Evolutionary conservation across 371 early-diverging fungal species (phyloP), one percentile per base, ranked within the genome.

Genomic region (Mucor sp.): DNA sequence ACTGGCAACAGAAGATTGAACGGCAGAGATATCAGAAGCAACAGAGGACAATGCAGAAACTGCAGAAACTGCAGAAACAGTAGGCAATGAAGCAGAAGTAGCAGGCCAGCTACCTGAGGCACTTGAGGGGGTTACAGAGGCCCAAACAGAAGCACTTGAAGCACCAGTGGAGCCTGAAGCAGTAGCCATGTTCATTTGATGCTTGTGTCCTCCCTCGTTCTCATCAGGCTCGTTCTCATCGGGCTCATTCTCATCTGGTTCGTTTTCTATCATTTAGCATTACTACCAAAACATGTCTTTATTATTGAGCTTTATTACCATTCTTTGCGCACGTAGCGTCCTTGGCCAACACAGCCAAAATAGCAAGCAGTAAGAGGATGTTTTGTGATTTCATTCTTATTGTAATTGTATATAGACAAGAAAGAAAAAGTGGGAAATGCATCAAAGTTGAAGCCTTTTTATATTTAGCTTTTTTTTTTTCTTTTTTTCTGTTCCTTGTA

Each of bases 341-440:
- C 21, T 32, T 59, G 33, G 55, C 28, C 50, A 68, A 58, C n/a
- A 62, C 30, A 27, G 68, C 41, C 53, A 68, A 55, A 17, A 58
- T 37, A 41, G 59, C 63, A 39, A 68, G 56, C 25, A 68, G 47
- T 15, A 68, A 63, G 19, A 63, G 23, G 50, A 68, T 37, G 19
- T 32, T 41, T 60, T 68, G 68, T 41, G 48, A 28, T 28, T 66
- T 66, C 66, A 66, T 66, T 39, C 41, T 68, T 17, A 37, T 60
- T 50, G 30, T 53, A 19, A 57, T 15, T 55, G 21, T 27, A 48
- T 25, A 50, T 39, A 8, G 11, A 21, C 32, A 57, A 56, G 9
- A 47, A 35, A 67, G 23, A 44, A 44, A 44, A 23, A 32, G n/a
- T 14, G 35, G 27, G 27, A 28, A 43, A 4, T 2, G 33, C 32